Base-by-base conservation (phyloP, 2,329 filamentous ascomycete genomes). In the Fusarium sp. region DNA sequence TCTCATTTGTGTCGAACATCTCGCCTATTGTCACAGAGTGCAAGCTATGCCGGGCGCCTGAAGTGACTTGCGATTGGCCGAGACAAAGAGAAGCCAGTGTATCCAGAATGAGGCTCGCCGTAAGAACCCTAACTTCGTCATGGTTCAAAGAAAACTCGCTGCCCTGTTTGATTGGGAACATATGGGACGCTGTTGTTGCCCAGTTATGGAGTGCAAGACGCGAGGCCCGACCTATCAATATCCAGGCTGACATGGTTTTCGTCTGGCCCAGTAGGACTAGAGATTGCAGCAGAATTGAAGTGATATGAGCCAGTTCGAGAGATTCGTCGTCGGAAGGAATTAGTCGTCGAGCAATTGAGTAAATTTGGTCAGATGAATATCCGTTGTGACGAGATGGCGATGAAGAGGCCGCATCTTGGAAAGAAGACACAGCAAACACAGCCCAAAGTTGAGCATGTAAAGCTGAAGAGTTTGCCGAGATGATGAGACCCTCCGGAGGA, bases 31-130 rank as follows among this genome's bases (percentile, higher is more conserved):
- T 25, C 6, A 72, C 66, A 6, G 62, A 66, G 4, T 68, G 69
- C 22, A 73, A 41, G 1, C 48, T 66, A 35, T 70, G 56, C 17
- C 64, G 61, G 30, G 71, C 60, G 9, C 71, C 68, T 1, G 65
- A 61, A 6, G 71, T 71, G 39, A 67, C 62, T 44, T 74, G 70
- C 5, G 64, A 64, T 13, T 74, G 81, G n/a, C 82, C 78, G 5
- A 88, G 78, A 10, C 84, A 80, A 19, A 85, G 75, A 10, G 85
- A 84, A 15, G 89, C 75, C 22, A 89, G 75, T 15, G 84, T 87
- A 52, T 92, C 90, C 2, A 92, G 76, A 7, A 90, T 79, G 58
- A 89, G 87, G 63, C 88, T 90, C 6, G 86, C 87, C 22, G 88
- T 82, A 44, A 77, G 65, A 51, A 76, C 69, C 61, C 76, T 66